Evolutionary conservation across 2,329 filamentous ascomycete genomes (phyloP), one percentile per base, ranked within the genome.

Genomic region (Graphilbum sp.): DNA sequence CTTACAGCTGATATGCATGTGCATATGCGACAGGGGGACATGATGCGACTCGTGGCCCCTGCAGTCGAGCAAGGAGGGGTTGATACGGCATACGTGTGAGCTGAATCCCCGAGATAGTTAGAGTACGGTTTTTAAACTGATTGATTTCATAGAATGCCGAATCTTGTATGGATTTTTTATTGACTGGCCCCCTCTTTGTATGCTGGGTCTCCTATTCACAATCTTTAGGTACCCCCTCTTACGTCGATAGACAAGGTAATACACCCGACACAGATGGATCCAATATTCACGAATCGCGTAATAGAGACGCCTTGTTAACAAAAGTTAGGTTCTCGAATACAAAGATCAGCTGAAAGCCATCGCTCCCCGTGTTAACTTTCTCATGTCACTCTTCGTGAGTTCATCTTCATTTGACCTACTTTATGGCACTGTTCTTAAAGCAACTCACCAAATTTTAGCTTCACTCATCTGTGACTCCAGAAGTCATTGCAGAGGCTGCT

Each of bases 401-500:
- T 8, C 12, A 4, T 3, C 10, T 11, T 2, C 2, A 17, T 17
- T 12, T 13, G 5, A 16, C 12, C 11, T 17, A 5, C 9, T 23
- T 12, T 21, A 16, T 20, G 18, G 12, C 12, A 5, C 3, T 3
- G 11, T 6, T 13, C 15, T 8, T 2, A 18, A n/a, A n/a, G n/a
- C n/a, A 12, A 3, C n/a, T 30, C 6, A 3, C 17, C 9, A 6
- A 23, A n/a, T 4, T 25, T n/a, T 15, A 57, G 43, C 48, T 58
- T 15, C 75, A 82, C 51, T 60, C 67, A 11, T 69, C 66, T 18
- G 63, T 82, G 37, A 82, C 75, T 0, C 73, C 78, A 5, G 70
- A 75, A 18, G 72, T 74, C 11, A 83, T 94, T 49, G 67, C 68
- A 36, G 69, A 84, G 49, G 85, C 86, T 32, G 78, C 79, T 45